phyloP scores from a whole-genome alignment of 2,329 filamentous ascomycete species.

The Emmonsiellopsis sp. region DNA sequence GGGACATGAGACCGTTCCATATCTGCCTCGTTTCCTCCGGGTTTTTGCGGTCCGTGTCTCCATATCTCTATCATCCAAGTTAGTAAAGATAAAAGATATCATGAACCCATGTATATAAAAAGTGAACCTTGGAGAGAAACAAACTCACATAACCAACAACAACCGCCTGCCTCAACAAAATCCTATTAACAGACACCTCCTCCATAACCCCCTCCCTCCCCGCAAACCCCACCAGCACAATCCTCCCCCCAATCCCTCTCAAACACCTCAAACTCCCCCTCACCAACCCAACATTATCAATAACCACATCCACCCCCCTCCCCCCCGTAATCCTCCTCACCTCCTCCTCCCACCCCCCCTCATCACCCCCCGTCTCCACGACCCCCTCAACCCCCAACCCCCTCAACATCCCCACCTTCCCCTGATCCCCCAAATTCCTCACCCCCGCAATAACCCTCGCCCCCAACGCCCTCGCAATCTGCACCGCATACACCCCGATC shows the following conservation, averaged over 20 bases:
- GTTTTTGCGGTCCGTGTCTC: slow-evolving; percentile 44
- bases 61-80: slow-evolving; percentile 35
- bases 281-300: slow-evolving; percentile 50
- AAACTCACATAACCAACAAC: slow-evolving; percentile 40
- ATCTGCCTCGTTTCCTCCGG: slow-evolving; percentile 39
- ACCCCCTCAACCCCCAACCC: slow-evolving; percentile 5
- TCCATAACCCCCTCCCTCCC: slow-evolving; percentile 46
- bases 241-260: slow-evolving; percentile 40
- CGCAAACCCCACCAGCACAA: slow-evolving; percentile 52
- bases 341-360: slow-evolving; percentile 39
- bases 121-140: too few relatives aligned
- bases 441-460: slow-evolving; percentile 47
- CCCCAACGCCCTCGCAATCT: slow-evolving; percentile 45
- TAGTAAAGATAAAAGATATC: neutral
- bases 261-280: slow-evolving; percentile 45
- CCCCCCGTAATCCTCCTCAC: slow-evolving; percentile 40
- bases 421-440: slow-evolving; percentile 31
- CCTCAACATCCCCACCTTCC: slow-evolving; percentile 4
- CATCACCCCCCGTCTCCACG: slow-evolving; percentile 5
- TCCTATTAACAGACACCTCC: slow-evolving; percentile 44
- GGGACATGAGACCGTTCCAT: slow-evolving; percentile 42
- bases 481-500: slow-evolving; percentile 46
- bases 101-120: neutral
- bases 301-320: slow-evolving; percentile 47
- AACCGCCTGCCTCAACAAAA: slow-evolving; percentile 45